Evolutionary conservation across 148 eudicot species (phyloP).

Genomic region (Silene latifolia): DNA sequence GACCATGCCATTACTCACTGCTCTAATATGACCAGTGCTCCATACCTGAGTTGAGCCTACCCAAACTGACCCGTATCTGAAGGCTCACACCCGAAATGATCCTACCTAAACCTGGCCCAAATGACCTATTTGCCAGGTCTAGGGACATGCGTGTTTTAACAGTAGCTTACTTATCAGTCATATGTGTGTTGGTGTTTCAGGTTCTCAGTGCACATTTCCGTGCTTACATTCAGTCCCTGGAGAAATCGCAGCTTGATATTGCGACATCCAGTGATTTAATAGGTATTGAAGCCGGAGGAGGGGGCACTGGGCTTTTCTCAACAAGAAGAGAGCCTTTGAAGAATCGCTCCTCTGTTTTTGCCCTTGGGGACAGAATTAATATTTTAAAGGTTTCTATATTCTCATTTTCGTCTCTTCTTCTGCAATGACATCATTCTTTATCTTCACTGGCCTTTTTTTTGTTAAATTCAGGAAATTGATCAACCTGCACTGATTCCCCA

Average conservation of each 20-base stretch:
- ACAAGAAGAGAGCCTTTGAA: constrained; percentile 87
- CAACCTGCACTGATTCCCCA: constrained; percentile 97
- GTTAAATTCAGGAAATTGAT: constrained; percentile 71
- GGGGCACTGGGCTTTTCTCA: constrained; percentile 64
- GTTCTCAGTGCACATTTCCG: constrained; percentile 94
- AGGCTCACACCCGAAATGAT: too few species aligned
- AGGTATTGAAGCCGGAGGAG: constrained; percentile 74
- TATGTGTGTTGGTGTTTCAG: constrained; percentile 37
- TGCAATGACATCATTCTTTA: neutral
- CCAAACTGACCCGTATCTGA: too few species aligned
- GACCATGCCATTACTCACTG: too few species aligned
- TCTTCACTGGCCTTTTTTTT: constrained; percentile 1
- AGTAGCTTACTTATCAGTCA: constrained; percentile 9
- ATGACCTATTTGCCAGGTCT: neutral
- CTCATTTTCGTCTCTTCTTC: neutral
- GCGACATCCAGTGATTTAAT: constrained; percentile 91
- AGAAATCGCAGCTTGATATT: constrained; percentile 91
- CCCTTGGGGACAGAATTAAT: constrained; percentile 82
- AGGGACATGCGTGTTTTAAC: neutral
- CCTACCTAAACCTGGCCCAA: too few species aligned
- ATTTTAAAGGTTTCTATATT: constrained; percentile 63
- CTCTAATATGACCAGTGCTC: too few species aligned
- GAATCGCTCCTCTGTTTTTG: constrained; percentile 96
- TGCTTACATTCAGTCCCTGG: constrained; percentile 93
- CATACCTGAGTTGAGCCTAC: too few species aligned